Evolutionary conservation across 129 eudicot genomes (phyloP), one percentile per base, ranked within the genome.

Genomic region (Flaveria trinervia): DNA sequence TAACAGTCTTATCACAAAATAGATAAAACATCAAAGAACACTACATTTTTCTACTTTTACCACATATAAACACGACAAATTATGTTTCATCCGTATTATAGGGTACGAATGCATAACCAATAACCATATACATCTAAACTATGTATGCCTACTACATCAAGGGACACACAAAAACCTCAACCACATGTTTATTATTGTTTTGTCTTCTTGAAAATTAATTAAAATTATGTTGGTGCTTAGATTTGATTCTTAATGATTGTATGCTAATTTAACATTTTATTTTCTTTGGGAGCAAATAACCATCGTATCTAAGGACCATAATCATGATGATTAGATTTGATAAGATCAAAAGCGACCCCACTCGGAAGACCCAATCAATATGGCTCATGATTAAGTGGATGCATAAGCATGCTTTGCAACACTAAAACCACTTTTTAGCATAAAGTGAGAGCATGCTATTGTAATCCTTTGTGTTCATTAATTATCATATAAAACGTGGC

Each of bases 321-420:
- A 74, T 66, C 25, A 66, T 39, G 26, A 66, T 56, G 30, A 74
- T 67, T 74, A 59, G 84, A 80, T 80, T 74, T 46, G 80, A 68
- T 66, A 80, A 67, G 80, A 80, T 80, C 70, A 74, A 69, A 74
- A 80, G 84, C 69, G 71, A 67, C 74, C 71, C 75, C 61, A 66
- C 45, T 11, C 2, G 17, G 52, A 72, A 73, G 50, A 59, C 22
- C 75, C 52, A 72, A 65, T 65, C 69, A 54, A 73, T 51, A 73
- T 65, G 48, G 39, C 26, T 66, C 46, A 25, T 66, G 68, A 65
- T 80, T 80, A 67, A 80, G 82, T 78, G 77, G 71, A 46, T 61
- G 76, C 45, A 17, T 78, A 78, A 49, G 84, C 75, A 80, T 80
- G 80, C 84, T 80, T 67, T 80, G 69, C 36, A 43, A 73, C 78